Percentiles rank a stretch among this genome's conserved stretches.
Evolutionary conservation across 768 basidiomycete genomes (phyloP).

Genomic region (Suillus cothurnatus): DNA sequence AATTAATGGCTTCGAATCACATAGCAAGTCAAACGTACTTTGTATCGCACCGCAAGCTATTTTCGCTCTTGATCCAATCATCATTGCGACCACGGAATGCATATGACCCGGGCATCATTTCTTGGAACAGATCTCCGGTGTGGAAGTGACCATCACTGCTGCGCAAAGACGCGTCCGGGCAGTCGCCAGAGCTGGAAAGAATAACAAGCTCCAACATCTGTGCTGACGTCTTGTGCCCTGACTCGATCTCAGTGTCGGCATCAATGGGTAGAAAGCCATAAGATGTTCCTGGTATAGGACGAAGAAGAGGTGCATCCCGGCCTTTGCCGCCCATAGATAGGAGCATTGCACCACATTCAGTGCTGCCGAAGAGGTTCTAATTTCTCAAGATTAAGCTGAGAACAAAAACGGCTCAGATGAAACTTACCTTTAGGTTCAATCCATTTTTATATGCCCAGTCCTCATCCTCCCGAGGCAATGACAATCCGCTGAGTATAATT

Average conservation of each 20-base stretch:
- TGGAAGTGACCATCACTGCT: constrained; percentile 71
- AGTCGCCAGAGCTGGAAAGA: constrained; percentile 65
- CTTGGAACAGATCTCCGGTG: constrained; percentile 81
- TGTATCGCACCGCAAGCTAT: constrained; percentile 77
- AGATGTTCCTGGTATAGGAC: constrained; percentile 59
- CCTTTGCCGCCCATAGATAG: constrained; percentile 57
- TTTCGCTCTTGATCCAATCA: constrained; percentile 86
- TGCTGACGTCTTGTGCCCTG: constrained; percentile 54
- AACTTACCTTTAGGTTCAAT: constrained; percentile 59
- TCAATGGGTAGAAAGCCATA: constrained; percentile 70
- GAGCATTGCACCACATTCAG: constrained; percentile 77
- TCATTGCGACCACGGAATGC: constrained; percentile 74
- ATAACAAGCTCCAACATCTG: constrained; percentile 71
- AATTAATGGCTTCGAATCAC: constrained; percentile 4
- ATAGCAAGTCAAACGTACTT: constrained; percentile 40
- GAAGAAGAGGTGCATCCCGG: constrained; percentile 52
- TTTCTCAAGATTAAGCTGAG: constrained; percentile 13
- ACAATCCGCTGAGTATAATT: constrained; percentile 65
- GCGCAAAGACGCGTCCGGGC: constrained; percentile 61
- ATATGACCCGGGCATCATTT: constrained; percentile 58
- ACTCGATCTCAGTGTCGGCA: constrained; percentile 36
- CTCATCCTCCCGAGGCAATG: constrained; percentile 68
- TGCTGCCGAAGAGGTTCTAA: constrained; percentile 80
- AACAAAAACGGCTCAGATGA: constrained; percentile 9
- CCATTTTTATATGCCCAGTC: constrained; percentile 67